Evolutionary conservation across 1,139 yeast genomes (phyloP).

Genomic region (Eremothecium sinecaudum): DNA sequence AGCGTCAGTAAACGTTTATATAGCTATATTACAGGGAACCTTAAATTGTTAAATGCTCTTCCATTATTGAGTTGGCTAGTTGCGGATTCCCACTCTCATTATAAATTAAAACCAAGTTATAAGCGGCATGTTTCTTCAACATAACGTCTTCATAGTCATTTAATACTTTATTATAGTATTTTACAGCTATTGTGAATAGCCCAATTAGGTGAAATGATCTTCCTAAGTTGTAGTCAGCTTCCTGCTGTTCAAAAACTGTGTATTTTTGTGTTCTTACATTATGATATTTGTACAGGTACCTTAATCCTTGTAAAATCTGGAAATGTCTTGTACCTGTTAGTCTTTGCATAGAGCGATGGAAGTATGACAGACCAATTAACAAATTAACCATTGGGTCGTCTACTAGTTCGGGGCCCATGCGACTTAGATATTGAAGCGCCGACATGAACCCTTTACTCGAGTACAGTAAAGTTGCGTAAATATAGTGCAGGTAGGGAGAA

Average conservation of each 20-base stretch:
- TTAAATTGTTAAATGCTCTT: constrained; percentile 41
- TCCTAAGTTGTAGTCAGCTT: constrained; percentile 75
- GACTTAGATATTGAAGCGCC: constrained; percentile 57
- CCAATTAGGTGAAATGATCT: constrained; percentile 80
- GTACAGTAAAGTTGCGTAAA: constrained; percentile 72
- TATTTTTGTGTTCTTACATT: constrained; percentile 34
- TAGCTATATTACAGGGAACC: too few species aligned
- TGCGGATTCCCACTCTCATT: constrained; percentile 62
- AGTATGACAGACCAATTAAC: constrained; percentile 66
- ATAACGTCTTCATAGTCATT: constrained; percentile 40
- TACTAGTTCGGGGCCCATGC: constrained; percentile 53
- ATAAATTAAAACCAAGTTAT: constrained; percentile 69
- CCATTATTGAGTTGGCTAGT: constrained; percentile 55
- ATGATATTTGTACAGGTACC: constrained; percentile 64
- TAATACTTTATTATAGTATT: constrained; percentile 62
- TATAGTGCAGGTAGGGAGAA: constrained; percentile 63
- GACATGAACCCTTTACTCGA: constrained; percentile 79
- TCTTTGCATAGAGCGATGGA: constrained; percentile 91
- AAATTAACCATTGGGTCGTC: constrained; percentile 74
- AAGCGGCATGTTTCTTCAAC: constrained; percentile 71
- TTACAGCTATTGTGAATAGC: constrained; percentile 58
- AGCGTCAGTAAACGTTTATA: too few species aligned
- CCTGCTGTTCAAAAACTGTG: constrained; percentile 51
- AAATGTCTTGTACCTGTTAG: constrained; percentile 76
- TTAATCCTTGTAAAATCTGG: constrained; percentile 78